Percentiles rank a stretch among this genome's conserved stretches.
These are phyloP conservation scores for Immersiella caudata DNA, from an alignment of 495 filamentous ascomycete species.

Conservation along the genomic window DNA sequence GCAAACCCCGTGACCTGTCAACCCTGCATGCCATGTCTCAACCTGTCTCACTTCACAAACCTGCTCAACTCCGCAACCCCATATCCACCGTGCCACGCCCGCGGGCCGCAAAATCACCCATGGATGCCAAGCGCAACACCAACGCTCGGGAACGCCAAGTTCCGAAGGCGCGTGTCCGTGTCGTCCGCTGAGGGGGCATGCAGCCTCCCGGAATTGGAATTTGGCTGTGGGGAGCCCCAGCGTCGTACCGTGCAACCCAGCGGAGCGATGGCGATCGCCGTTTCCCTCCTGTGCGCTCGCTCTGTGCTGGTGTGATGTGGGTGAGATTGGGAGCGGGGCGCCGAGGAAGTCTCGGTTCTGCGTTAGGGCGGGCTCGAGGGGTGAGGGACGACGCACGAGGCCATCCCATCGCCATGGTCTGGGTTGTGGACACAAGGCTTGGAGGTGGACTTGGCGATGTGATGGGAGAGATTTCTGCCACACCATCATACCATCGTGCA, in stretches of 20 bases:
- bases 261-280: not conserved
- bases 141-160: not conserved
- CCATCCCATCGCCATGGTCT: not conserved
- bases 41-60: not conserved
- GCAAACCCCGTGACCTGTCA: not conserved
- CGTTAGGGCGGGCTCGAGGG: too few relatives aligned
- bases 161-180: not conserved
- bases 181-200: not conserved
- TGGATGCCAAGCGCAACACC: not conserved
- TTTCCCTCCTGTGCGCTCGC: not conserved
- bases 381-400: not conserved
- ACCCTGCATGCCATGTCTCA: not conserved
- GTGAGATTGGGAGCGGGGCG: too few relatives aligned
- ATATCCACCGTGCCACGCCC: not conserved
- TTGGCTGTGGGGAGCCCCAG: not conserved
- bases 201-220: not conserved
- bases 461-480: not conserved
- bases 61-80: not conserved
- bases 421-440: not conserved
- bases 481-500: not conserved
- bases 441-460: not conserved
- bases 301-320: not conserved
- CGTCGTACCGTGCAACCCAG: not conserved
- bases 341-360: too few relatives aligned
- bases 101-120: not conserved